Conservation (phyloP, 2,329 filamentous ascomycete species). For the Colletotrichum eremochloae region DNA sequence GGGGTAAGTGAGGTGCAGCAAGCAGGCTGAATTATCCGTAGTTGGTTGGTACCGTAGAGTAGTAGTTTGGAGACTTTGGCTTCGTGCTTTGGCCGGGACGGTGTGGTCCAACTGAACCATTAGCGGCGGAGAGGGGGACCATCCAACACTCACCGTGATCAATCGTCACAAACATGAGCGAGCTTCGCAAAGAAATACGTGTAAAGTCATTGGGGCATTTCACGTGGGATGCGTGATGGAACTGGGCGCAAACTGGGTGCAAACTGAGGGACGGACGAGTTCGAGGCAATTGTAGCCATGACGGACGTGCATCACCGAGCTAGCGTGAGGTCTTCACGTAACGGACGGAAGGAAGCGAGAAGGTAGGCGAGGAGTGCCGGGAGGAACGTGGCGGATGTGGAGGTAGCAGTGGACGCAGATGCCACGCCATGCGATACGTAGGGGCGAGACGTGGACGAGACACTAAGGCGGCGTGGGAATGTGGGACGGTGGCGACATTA, state of each 20-base stretch:
- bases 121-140: slow-evolving; percentile 12
- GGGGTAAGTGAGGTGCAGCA: not conserved
- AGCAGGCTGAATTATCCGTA: slow-evolving; percentile 15
- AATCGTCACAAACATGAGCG: not conserved
- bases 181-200: not conserved
- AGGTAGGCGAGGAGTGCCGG: slow-evolving; percentile 7
- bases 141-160: slow-evolving; percentile 10
- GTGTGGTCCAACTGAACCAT: slow-evolving; percentile 29
- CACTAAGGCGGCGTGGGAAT: slow-evolving; percentile 21
- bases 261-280: not conserved
- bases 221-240: not conserved
- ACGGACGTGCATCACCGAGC: not conserved
- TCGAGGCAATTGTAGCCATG: slow-evolving; percentile 2
- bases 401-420: not conserved
- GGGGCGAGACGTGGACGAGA: slow-evolving; percentile 10
- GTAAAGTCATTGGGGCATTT: not conserved
- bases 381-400: slow-evolving; percentile 2
- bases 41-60: not conserved
- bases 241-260: not conserved
- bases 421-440: not conserved
- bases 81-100: slow-evolving; percentile 26
- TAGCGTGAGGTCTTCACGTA: slow-evolving; percentile 10
- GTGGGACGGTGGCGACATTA: slow-evolving; percentile 16
- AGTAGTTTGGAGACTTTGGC: not conserved
- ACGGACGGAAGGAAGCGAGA: slow-evolving; percentile 16